Conservation (phyloP, 1,284 basidiomycete genomes). For the Apiotrichum veenhuisii region DNA sequence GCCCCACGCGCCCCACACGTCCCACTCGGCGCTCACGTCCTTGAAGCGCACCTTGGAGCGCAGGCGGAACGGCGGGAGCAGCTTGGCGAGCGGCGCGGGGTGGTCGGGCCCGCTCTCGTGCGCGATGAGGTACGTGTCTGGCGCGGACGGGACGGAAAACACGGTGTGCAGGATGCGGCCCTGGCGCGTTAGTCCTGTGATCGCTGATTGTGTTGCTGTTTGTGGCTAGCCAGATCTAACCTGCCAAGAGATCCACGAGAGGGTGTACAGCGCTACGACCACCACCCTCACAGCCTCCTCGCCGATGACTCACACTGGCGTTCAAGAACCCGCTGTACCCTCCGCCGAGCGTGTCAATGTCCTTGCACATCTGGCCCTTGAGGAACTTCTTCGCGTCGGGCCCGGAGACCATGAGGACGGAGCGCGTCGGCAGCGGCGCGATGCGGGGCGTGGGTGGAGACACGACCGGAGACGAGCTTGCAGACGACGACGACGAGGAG, state of each 20-base stretch:
- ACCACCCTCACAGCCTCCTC: too few relatives aligned
- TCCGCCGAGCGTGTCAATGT: conserved; percentile 55
- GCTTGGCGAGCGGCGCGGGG: conserved; percentile 57
- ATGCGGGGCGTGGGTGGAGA: conserved; percentile 7
- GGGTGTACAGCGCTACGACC: too few relatives aligned
- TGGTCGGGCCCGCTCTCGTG: conserved; percentile 64
- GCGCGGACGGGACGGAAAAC: conserved; percentile 65
- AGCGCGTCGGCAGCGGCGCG: conserved; percentile 62
- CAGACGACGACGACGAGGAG: background rate
- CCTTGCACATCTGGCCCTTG: conserved; percentile 72
- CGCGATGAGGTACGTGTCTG: conserved; percentile 48
- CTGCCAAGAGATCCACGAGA: too few relatives aligned
- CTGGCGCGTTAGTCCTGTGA: too few relatives aligned
- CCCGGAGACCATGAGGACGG: conserved; percentile 72
- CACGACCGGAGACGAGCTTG: background rate
- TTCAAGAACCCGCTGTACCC: conserved; percentile 81
- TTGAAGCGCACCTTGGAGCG: conserved; percentile 81
- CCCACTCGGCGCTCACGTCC: conserved; percentile 69
- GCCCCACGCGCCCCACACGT: conserved; percentile 78
- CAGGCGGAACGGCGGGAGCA: conserved; percentile 66
- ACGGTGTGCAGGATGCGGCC: conserved; percentile 86
- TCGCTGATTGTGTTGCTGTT: too few relatives aligned
- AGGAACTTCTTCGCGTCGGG: conserved; percentile 80
- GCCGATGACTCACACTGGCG: conserved; percentile 63
- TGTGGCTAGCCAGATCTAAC: too few relatives aligned